Evolutionary conservation across 805 yeast species (phyloP).

Genomic region (Suhomyces sp.): DNA sequence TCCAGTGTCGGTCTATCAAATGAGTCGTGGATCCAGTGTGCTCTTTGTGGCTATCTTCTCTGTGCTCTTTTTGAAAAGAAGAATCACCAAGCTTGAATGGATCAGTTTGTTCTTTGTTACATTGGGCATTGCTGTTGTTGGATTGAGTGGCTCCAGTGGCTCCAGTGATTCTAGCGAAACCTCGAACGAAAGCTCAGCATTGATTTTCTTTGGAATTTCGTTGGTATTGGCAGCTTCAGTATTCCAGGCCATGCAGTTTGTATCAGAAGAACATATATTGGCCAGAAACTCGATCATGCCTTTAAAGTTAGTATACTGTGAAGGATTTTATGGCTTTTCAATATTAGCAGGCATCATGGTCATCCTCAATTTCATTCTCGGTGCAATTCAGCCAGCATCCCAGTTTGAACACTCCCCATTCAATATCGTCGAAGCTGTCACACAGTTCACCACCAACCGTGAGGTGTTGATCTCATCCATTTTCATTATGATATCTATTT

Average conservation of each 20-base stretch:
- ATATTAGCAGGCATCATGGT: conserved; percentile 47
- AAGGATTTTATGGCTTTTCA: conserved; percentile 63
- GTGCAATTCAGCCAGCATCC: conserved; percentile 25
- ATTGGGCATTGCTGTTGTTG: conserved; percentile 69
- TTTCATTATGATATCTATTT: conserved; percentile 68
- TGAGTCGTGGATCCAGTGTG: conserved; percentile 80
- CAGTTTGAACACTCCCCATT: conserved; percentile 49
- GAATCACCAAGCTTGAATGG: conserved; percentile 66
- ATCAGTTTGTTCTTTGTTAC: conserved; percentile 59
- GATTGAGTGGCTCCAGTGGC: conserved; percentile 57
- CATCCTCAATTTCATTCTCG: conserved; percentile 40
- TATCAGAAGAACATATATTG: conserved; percentile 69
- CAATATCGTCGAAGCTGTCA: conserved; percentile 51
- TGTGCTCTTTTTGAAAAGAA: conserved; percentile 55
- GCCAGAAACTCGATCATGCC: conserved; percentile 54
- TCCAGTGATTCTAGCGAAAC: conserved; percentile 12
- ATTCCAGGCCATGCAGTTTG: conserved; percentile 76
- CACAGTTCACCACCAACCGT: conserved; percentile 44
- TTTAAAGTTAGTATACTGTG: conserved; percentile 64
- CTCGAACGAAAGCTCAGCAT: conserved; percentile 13
- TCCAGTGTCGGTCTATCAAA: conserved; percentile 79
- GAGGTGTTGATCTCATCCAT: conserved; percentile 53
- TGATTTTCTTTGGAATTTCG: conserved; percentile 52
- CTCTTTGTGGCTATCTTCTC: conserved; percentile 73
- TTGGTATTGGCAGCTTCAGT: conserved; percentile 60